Percentiles rank a stretch among this genome's conserved stretches.
phyloP scores from a whole-genome alignment of 148 eudicot genomes.

The Pharnaceum exiguum region DNA sequence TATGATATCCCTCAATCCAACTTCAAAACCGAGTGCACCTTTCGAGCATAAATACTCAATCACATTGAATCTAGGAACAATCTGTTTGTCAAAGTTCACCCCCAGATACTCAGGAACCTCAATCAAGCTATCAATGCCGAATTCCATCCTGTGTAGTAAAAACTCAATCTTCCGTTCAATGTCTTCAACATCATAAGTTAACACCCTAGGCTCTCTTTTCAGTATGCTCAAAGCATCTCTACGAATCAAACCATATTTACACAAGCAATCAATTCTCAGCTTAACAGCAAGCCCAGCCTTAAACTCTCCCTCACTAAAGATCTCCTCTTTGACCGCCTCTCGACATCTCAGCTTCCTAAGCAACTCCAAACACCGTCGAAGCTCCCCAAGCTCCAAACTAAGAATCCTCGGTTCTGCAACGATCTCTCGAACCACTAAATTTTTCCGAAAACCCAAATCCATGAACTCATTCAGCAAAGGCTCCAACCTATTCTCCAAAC shows the following conservation, averaged over 20 bases:
- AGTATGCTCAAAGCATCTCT: slow-evolving; percentile 73
- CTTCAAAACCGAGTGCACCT: slow-evolving; percentile 75
- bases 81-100: slow-evolving; percentile 79
- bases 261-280: slow-evolving; percentile 58
- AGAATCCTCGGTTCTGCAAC: slow-evolving; percentile 61
- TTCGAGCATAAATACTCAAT: slow-evolving; percentile 70
- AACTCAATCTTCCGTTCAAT: slow-evolving; percentile 71
- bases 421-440: slow-evolving; percentile 45
- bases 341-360: slow-evolving; percentile 62
- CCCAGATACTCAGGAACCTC: slow-evolving; percentile 88
- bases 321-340: slow-evolving; percentile 42
- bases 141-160: slow-evolving; percentile 50
- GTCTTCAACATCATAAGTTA: slow-evolving; percentile 52
- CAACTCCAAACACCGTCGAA: slow-evolving; percentile 54
- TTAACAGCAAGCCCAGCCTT: slow-evolving; percentile 71
- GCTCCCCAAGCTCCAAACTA: slow-evolving; percentile 65
- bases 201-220: slow-evolving; percentile 73
- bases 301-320: slow-evolving; percentile 53
- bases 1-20: slow-evolving; percentile 58
- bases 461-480: slow-evolving; percentile 63
- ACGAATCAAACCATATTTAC: slow-evolving; percentile 55
- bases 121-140: slow-evolving; percentile 49
- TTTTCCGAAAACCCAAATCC: slow-evolving; percentile 46
- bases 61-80: slow-evolving; percentile 76
- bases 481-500: slow-evolving; percentile 54